Base-by-base conservation (phyloP, 2,329 filamentous ascomycete genomes). In the Chaetomiaceae sp. region DNA sequence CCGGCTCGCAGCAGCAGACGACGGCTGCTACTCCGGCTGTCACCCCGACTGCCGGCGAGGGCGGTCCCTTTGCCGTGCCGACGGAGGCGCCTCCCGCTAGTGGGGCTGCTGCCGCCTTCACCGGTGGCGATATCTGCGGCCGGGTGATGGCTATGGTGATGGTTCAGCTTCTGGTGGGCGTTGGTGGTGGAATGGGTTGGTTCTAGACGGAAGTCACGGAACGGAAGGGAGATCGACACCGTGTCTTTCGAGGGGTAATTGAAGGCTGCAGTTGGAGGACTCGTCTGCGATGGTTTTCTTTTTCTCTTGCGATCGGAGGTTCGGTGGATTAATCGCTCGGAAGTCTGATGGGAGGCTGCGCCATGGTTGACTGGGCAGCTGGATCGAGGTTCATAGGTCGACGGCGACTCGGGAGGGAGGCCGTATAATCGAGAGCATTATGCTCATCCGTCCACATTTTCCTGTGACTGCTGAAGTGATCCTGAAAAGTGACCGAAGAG, bases 121-220 rank as follows among this genome's bases (percentile, higher is more conserved):
- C 64, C 25, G 57, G 68, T 37, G 5, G 27, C 27, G 9, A 9
- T 31, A 12, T 4, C 8, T 3, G 27, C 8, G 27, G 9, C 25
- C 9, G 63, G 8, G 63, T 63, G 5, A 66, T 66, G 25, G 72
- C 71, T 0, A 54, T 69, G 33, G 63, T 64, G 9, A 71, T 69
- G 15, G 60, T 74, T 14, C 60, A 66, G 37, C 38, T 71, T 9
- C 25, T 27, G 5, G 9, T 27, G 5, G 25, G 25, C 20, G 69
- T 66, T 19, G 43, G 71, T 8, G 38, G 22, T 39, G 45, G 19
- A 8, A n/a, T 45, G 19, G 31, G 40, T 17, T 46, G 42, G 42
- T 20, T 45, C 27, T 25, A 31, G 27, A 12, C 8, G 3, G 27
- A 9, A 9, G 27, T 11, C 8, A 9, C n/a, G n/a, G n/a, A 12